phyloP scores from a whole-genome alignment of 306 rosid species.

The Medicago arabica region DNA sequence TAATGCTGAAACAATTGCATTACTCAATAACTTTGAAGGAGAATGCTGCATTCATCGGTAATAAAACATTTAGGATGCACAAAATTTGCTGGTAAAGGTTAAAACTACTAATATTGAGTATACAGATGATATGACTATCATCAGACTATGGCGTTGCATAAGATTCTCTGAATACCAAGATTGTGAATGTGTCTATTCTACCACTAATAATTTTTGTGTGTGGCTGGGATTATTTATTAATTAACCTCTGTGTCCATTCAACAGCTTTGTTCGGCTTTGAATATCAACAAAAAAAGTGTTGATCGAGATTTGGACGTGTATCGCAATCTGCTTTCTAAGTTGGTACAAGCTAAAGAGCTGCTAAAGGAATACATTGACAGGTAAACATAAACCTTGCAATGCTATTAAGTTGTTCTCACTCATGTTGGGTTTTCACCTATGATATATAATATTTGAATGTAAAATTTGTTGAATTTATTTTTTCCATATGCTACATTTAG shows the following conservation, averaged over 20 bases:
- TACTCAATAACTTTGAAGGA: constrained; percentile 20
- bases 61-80: constrained; percentile 12
- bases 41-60: constrained; percentile 18
- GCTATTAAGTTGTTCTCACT: background rate
- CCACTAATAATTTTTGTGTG: background rate
- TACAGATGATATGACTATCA: constrained; percentile 17
- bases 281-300: constrained; percentile 80
- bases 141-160: constrained; percentile 16
- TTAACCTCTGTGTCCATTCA: constrained; percentile 42
- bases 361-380: constrained; percentile 92
- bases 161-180: constrained; percentile 27
- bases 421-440: background rate
- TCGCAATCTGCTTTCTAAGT: constrained; percentile 91
- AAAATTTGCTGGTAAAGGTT: background rate
- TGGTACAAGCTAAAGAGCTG: constrained; percentile 97
- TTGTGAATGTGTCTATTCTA: constrained; percentile 23
- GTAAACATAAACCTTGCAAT: constrained; percentile 45
- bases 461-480: background rate
- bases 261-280: constrained; percentile 87
- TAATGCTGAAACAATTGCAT: constrained; percentile 23
- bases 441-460: background rate
- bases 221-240: constrained; percentile 22
- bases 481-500: background rate
- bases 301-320: constrained; percentile 98
- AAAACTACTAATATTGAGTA: constrained; percentile 26